These are phyloP conservation scores for Eragrostis nindensis DNA, from an alignment of 176 grass and related monocot genomes.

Conservation along the genomic window DNA sequence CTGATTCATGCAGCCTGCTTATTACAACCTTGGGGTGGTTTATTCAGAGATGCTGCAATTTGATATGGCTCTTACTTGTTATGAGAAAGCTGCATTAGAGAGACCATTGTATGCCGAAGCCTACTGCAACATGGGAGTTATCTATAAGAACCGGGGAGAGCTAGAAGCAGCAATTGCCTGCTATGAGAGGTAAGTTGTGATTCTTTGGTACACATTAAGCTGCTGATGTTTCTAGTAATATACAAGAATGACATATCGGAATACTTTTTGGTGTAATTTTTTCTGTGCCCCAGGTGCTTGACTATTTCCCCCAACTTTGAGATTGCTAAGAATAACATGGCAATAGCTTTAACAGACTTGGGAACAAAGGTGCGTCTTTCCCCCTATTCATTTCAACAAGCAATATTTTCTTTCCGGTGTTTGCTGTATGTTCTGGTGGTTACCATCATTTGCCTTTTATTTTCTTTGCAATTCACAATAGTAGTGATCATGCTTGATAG, in stretches of 20 bases:
- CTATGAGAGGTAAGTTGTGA: constrained; percentile 73
- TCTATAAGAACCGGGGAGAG: constrained; percentile 98
- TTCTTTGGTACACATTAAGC: constrained; percentile 17
- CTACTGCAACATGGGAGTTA: constrained; percentile 99
- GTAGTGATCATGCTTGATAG: constrained; percentile 18
- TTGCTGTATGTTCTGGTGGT: constrained; percentile 19
- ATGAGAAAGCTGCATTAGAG: constrained; percentile 95
- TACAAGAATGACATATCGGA: constrained; percentile 25
- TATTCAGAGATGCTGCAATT: constrained; percentile 99
- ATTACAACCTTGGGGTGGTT: constrained; percentile 99
- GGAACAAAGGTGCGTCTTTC: constrained; percentile 83
- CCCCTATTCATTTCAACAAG: constrained; percentile 13
- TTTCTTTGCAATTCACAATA: constrained; percentile 4
- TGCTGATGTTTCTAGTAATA: not conserved
- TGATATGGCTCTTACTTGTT: constrained; percentile 93
- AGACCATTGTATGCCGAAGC: constrained; percentile 95
- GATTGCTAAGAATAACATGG: constrained; percentile 99
- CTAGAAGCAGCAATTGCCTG: constrained; percentile 95
- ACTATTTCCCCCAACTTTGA: constrained; percentile 98
- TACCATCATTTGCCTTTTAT: constrained; percentile 20
- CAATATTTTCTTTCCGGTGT: constrained; percentile 28
- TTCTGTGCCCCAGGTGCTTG: constrained; percentile 73
- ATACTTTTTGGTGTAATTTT: constrained; percentile 32
- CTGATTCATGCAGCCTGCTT: constrained; percentile 76
- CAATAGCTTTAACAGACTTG: constrained; percentile 94